phyloP scores from a whole-genome alignment of 257 asterid species.

The Nicotiana paniculata region DNA sequence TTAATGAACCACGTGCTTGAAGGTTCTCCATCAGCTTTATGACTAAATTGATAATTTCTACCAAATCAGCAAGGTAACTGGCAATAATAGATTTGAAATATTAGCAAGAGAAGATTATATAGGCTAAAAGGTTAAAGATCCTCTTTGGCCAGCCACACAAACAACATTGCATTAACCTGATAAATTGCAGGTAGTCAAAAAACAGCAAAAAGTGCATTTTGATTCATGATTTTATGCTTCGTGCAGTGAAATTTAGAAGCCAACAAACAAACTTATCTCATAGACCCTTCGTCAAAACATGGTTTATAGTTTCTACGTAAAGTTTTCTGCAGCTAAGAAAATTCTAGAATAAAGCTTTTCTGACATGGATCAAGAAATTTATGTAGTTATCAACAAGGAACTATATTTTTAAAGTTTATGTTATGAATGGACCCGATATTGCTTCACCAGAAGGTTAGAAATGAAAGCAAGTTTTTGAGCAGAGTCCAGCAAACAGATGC shows the following conservation, averaged over 20 bases:
- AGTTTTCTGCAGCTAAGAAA: background rate
- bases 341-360: background rate
- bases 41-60: slow-evolving; percentile 69
- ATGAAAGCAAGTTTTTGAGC: slow-evolving; percentile 1
- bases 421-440: background rate
- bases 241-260: background rate
- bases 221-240: background rate
- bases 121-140: background rate
- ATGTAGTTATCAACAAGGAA: background rate
- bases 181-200: background rate
- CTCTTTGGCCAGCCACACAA: background rate
- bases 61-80: slow-evolving; percentile 94
- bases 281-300: background rate
- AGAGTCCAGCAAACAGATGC: background rate
- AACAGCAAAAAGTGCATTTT: background rate
- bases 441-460: background rate
- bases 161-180: slow-evolving; percentile 5
- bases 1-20: slow-evolving; percentile 74
- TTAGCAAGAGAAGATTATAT: background rate
- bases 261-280: slow-evolving; percentile 1
- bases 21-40: slow-evolving; percentile 82
- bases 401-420: background rate
- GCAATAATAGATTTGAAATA: slow-evolving; percentile 28
- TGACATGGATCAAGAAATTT: background rate
- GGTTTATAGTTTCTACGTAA: background rate